Evolutionary conservation across 164 flowering plant genomes (phyloP), one percentile per base, ranked within the genome.

Genomic region (Tetrastigma voinierianum): DNA sequence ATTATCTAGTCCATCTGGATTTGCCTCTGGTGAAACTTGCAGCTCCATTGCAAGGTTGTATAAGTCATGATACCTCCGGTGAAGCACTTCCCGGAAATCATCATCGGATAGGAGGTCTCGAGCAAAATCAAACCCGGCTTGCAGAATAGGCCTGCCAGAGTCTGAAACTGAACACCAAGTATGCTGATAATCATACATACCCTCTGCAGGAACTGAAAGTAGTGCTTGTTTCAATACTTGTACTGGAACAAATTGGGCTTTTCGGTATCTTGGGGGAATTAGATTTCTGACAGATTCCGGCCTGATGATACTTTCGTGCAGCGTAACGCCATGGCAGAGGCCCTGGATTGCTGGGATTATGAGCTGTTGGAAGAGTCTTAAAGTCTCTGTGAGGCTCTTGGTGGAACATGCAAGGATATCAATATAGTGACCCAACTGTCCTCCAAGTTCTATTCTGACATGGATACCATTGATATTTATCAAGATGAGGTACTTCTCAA

Each of bases 171-270:
- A 53, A 57, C 67, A 70, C 98, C 98, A 95, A 0, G 97, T 90
- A 74, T 92, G 99, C 78, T 95, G 96, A 72, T 92, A 95, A 54
- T 92, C 96, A 64, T 95, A 90, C 87, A 95, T 89, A 70, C 82
- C n/a, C 8, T 92, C 96, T 19, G 99, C 99, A 10, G 97, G 96
- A 65, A 90, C 86, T 12, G 96, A 86, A 17, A 89, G 97, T 12
- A 92, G 66, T 20, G 96, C 93, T 57, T 83, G 75, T 74, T 92
- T 95, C 62, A 95, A 55, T 59, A 67, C 80, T 47, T 80, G 90
- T 46, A 90, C 60, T 6, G 83, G 67, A 14, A 86, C 79, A 70
- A 40, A 66, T 51, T 92, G 98, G n/a, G 76, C 75, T 71, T 70
- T 86, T 61, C 97, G 72, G 81, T 80, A 78, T 61, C 99, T 78